Base-by-base conservation (phyloP, 2,329 filamentous ascomycete species). In the Taxawa tesnikishii region DNA sequence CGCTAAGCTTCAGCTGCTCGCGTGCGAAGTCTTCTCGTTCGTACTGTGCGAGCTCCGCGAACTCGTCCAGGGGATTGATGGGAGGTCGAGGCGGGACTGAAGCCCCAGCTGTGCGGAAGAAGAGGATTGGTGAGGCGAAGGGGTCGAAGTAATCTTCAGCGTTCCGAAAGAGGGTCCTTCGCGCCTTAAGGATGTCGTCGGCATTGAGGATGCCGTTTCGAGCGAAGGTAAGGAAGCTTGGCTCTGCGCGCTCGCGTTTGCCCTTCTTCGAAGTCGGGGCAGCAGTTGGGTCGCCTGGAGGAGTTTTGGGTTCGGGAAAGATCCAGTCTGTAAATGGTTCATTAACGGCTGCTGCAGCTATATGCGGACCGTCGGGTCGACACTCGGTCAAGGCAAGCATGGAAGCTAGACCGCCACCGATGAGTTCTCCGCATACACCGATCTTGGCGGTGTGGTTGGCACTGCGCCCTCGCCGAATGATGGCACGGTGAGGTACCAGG, bases 321-420 rank as follows among this genome's bases (percentile, higher is more conserved):
- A 61, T 48, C 65, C 65, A 69, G 39, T 68, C 61, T 8, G 57
- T 47, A 5, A 69, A 49, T 6, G 65, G 62, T 26, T 61, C 62
- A 39, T 59, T 63, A 10, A 67, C 44, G 3, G 60, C 59, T 5
- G 59, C 60, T 15, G 63, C 61, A n/a, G 45, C 47, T 17, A 68
- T 54, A 8, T 60, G 51, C 15, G 48, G 51, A 17, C 51, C 42
- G n/a, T 55, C 54, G 7, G 49, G 34, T 12, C 52, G 53, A 38
- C 62, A 67, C 45, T 69, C 65, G 7, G 65, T 68, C 46, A 69
- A 40, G 2, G 62, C 63, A 4, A 69, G 53, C 51, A 61, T 61
- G 2, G 59, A 55, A 6, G 64, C 65, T 5, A 68, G 53, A 11
- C 57, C 53, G 28, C 59, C 65, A 6, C 65, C 65, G 6, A 66